phyloP scores from a whole-genome alignment of 345 rosid genomes.

The Anastatica hierochuntica region DNA sequence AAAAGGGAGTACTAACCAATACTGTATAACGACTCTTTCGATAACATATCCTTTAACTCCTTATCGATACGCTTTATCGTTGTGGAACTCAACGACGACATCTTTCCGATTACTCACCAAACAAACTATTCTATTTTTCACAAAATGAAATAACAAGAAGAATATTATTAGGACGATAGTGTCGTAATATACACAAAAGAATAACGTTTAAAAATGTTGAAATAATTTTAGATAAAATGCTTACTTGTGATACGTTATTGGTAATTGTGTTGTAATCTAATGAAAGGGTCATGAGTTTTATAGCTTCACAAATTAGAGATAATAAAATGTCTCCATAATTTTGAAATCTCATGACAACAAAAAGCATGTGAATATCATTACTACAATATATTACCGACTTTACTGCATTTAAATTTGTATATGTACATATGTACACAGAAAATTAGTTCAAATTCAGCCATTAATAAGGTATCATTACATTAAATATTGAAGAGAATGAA shows the following conservation, averaged over 20 bases:
- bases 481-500: too few relatives aligned
- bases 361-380: neutral
- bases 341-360: neutral
- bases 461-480: too few relatives aligned
- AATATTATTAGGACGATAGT: neutral
- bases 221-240: neutral
- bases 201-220: neutral
- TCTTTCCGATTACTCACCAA: neutral
- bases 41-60: neutral
- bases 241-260: constrained; percentile 7
- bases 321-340: neutral
- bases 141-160: neutral
- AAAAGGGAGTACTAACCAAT: neutral
- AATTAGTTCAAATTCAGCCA: too few relatives aligned
- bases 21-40: neutral
- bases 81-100: neutral
- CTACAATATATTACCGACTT: neutral
- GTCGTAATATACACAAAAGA: too few relatives aligned
- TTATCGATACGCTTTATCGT: neutral
- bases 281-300: neutral
- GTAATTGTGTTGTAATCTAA: neutral
- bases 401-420: neutral
- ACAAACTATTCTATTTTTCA: neutral
- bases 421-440: too few relatives aligned
- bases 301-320: neutral